Conservation (phyloP, 345 rosid genomes). For the Acer saccharum region DNA sequence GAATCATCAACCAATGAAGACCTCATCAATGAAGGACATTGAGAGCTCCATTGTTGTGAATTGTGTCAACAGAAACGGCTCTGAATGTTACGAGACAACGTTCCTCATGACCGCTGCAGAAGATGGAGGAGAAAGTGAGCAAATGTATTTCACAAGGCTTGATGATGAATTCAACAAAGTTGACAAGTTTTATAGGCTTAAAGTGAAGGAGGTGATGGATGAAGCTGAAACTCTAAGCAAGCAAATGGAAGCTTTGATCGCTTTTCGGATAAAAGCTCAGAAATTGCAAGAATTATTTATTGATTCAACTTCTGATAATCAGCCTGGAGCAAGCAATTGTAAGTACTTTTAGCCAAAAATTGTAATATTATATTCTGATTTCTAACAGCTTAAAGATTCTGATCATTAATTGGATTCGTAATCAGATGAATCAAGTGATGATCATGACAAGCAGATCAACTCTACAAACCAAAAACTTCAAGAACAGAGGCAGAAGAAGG, state of each 20-base stretch:
- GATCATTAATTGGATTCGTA: background rate
- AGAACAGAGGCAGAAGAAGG: background rate
- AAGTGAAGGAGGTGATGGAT: slow-evolving; percentile 23
- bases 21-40: slow-evolving; percentile 27
- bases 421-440: slow-evolving; percentile 10
- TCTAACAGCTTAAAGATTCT: background rate
- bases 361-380: background rate
- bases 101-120: slow-evolving; percentile 31
- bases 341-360: background rate
- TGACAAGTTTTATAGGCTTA: slow-evolving; percentile 17
- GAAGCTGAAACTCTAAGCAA: slow-evolving; percentile 21
- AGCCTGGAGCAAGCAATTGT: background rate
- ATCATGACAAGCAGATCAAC: background rate
- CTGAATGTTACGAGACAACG: slow-evolving; percentile 33
- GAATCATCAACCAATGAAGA: slow-evolving; percentile 15
- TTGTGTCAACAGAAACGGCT: slow-evolving; percentile 29
- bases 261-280: slow-evolving; percentile 19
- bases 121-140: slow-evolving; percentile 43
- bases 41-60: slow-evolving; percentile 20
- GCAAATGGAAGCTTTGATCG: slow-evolving; percentile 28
- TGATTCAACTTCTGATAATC: background rate
- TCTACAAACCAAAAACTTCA: background rate
- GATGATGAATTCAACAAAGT: slow-evolving; percentile 15
- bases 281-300: background rate
- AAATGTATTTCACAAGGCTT: slow-evolving; percentile 41